Conservation (phyloP, 805 yeast species). For the Ogataea salicorniae region DNA sequence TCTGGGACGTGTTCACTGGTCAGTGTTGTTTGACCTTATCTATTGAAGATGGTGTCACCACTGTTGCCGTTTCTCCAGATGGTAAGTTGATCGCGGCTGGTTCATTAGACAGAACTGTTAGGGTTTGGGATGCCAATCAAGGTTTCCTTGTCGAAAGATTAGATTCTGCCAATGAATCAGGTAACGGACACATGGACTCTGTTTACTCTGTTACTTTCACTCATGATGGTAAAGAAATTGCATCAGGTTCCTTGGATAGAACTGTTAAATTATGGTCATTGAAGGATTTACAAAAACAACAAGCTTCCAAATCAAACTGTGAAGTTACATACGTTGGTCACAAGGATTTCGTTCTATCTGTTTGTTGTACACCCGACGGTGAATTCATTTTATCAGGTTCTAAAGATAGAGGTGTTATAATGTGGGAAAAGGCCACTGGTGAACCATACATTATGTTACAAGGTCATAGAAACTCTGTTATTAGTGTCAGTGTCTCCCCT, state of each 20-base stretch:
- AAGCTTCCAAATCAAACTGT: constrained; percentile 53
- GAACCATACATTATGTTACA: constrained; percentile 92
- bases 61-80: constrained; percentile 95
- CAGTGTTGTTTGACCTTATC: constrained; percentile 83
- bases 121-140: constrained; percentile 94
- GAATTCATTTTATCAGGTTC: constrained; percentile 91
- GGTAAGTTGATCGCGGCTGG: constrained; percentile 95
- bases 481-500: constrained; percentile 87
- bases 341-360: constrained; percentile 91
- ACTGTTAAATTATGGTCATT: constrained; percentile 95
- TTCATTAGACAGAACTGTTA: constrained; percentile 86
- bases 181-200: constrained; percentile 93
- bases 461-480: constrained; percentile 95
- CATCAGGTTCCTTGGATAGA: constrained; percentile 91
- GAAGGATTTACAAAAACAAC: constrained; percentile 48
- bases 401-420: constrained; percentile 93
- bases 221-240: constrained; percentile 84
- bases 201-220: constrained; percentile 94
- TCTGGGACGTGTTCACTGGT: constrained; percentile 91
- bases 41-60: constrained; percentile 97
- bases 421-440: constrained; percentile 92
- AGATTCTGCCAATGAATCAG: constrained; percentile 81
- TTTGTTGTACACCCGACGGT: constrained; percentile 89
- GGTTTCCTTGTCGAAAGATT: constrained; percentile 89
- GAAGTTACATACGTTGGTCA: constrained; percentile 94